Conservation (phyloP, 1,284 basidiomycete genomes). For the Megacollybia platyphylla region DNA sequence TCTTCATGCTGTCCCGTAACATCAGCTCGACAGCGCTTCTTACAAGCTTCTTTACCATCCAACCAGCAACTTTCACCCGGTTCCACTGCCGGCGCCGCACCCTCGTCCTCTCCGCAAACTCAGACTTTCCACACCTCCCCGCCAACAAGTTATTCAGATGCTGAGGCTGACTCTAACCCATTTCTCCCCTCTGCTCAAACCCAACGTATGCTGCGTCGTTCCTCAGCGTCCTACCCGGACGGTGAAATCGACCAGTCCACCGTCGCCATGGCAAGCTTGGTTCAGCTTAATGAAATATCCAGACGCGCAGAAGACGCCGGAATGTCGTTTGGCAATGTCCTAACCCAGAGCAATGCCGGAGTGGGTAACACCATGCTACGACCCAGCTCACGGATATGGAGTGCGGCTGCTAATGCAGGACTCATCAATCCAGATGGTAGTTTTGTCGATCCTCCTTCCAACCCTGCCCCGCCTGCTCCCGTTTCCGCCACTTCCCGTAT, state of each 20-base stretch:
- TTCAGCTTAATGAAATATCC: constrained; percentile 1
- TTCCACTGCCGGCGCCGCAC: too few species aligned
- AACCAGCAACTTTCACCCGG: too few species aligned
- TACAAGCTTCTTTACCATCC: too few species aligned
- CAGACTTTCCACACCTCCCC: not conserved
- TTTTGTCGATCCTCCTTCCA: not conserved
- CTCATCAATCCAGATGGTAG: constrained; percentile 9
- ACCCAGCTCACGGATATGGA: constrained; percentile 8
- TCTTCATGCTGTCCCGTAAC: too few species aligned
- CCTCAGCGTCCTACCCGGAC: not conserved
- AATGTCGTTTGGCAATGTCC: not conserved
- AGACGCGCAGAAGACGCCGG: not conserved
- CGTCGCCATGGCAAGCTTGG: not conserved
- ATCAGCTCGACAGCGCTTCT: too few species aligned
- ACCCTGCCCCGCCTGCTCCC: not conserved
- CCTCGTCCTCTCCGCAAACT: too few species aligned
- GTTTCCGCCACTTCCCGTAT: constrained; percentile 14
- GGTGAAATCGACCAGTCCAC: not conserved
- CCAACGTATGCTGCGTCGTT: not conserved
- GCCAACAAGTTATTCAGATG: too few species aligned
- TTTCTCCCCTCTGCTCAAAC: not conserved
- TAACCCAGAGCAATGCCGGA: not conserved
- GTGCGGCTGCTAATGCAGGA: constrained; percentile 9
- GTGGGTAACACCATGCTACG: not conserved
- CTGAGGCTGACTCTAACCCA: not conserved